Conservation (phyloP, 441 rosid species). For the Lepidium campestre region DNA sequence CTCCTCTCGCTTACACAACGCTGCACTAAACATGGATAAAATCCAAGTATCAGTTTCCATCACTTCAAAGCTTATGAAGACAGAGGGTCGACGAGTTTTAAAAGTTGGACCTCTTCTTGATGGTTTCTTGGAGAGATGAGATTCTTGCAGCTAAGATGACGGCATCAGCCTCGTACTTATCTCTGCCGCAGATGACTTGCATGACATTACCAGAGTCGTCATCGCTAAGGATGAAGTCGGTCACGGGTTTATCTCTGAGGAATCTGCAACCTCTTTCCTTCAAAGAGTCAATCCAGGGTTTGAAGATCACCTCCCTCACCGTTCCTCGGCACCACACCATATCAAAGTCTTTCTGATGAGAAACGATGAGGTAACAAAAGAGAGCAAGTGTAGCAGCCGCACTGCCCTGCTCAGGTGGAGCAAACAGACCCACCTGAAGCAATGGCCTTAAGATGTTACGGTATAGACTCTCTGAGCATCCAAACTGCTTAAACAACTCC, state of each 20-base stretch:
- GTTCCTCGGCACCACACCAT: background rate
- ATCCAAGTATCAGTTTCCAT: slow-evolving; percentile 19
- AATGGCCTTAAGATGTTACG: background rate
- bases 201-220: slow-evolving; percentile 44
- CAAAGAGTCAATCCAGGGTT: background rate
- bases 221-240: slow-evolving; percentile 18
- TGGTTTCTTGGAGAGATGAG: slow-evolving; percentile 43
- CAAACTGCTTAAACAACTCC: background rate
- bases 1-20: slow-evolving; percentile 45
- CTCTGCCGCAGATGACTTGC: slow-evolving; percentile 39
- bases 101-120: slow-evolving; percentile 44
- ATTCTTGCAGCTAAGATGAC: slow-evolving; percentile 52
- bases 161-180: slow-evolving; percentile 39
- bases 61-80: background rate
- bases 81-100: background rate
- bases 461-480: background rate
- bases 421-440: background rate
- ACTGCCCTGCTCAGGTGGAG: background rate
- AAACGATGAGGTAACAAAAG: slow-evolving; percentile 16
- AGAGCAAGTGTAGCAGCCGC: background rate
- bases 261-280: background rate
- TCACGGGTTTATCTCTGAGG: background rate
- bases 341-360: slow-evolving; percentile 45
- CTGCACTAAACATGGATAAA: slow-evolving; percentile 43
- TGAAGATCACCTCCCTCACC: background rate